Evolutionary conservation across 805 yeast genomes (phyloP), one percentile per base, ranked within the genome.

Genomic region (Saccharomycopsis oosterbeekiorum): DNA sequence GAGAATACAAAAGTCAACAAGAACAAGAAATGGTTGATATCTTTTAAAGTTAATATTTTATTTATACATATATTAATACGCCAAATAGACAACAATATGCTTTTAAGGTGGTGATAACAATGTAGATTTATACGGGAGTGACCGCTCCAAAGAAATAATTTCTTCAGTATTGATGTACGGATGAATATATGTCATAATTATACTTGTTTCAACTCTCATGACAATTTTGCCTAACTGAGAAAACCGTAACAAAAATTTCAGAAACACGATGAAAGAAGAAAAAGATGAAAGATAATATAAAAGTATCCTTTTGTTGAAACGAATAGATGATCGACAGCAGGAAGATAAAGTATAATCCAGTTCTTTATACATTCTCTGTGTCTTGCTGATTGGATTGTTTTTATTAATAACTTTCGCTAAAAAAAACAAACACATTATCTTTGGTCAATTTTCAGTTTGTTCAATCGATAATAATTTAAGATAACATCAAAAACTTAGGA

Each of bases 1-100:
- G 94, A 75, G 77, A 78, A 67, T 65, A 67, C 24, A 66, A 64
- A 34, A 65, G 63, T 6, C 56, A 60, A 11, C 51, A 60, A 15
- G 67, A 67, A 51, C 71, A 70, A 55, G 67, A 62, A 11, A 73
- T 73, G 75, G 60, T 61, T 9, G 63, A 59, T 53, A 53, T 63
- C 24, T 63, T 60, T 19, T 60, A 47, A 41, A 17, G 6, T 40
- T 29, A 14, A 15, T 54, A 2, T 14, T 34, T 34, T 3, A 39
- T 37, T 36, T 54, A 11, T 54, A 54, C 4, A 34, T 54, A 34
- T 34, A 34, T 34, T 26, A 4, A 34, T 34, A 55, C 5, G 24
- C 15, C 9, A 37, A 37, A 37, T 37, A 37, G 41, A 37, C 9
- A 10, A 37, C 15, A 37, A 10, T 37, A 14, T 29, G 34, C 34